Evolutionary conservation across 306 rosid species (phyloP), one percentile per base, ranked within the genome.

Genomic region (Prunus campanulata): DNA sequence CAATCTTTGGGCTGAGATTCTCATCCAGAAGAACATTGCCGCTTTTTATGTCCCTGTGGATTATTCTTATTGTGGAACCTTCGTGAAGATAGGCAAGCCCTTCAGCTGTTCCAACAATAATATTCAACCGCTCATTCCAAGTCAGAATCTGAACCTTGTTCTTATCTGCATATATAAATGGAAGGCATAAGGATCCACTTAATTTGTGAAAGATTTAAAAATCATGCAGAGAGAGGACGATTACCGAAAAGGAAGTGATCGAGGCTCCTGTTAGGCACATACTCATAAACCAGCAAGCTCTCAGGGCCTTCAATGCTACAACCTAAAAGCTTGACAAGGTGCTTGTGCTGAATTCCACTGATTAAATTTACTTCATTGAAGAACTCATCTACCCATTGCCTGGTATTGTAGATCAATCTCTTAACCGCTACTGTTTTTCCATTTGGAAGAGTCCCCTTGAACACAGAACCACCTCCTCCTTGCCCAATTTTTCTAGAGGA

Each of bases 231-330:
- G 77, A 75, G 77, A 22, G 39, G 68, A 64, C 48, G 29, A 64
- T 71, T 88, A 93, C 98, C 96, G 35, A 88, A 93, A 75, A 93
- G 77, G 82, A 88, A 90, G 44, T 83, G 93, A 81, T 93, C 93
- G 13, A 93, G 92, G 84, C 96, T 89, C 76, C 80, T 80, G 72
- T 93, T 93, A 24, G 83, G 86, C 24, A 84, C 71, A 76, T 88
- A 91, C 80, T 93, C 98, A 27, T 88, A 93, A 39, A 93, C 97
- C 57, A 93, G 88, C 71, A 93, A 87, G 63, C 98, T 93, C 88
- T 93, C 98, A 7, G 98, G 98, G 47, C 98, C 98, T 90, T 93
- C 98, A 56, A 93, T 91, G 88, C 97, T 93, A 62, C 98, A 93
- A 25, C 98, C 98, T 80, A 93, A 79, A 76, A 93, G 90, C 64